These are phyloP conservation scores for Madurella mycetomatis DNA, from an alignment of 2,329 filamentous ascomycete species.

Conservation along the genomic window DNA sequence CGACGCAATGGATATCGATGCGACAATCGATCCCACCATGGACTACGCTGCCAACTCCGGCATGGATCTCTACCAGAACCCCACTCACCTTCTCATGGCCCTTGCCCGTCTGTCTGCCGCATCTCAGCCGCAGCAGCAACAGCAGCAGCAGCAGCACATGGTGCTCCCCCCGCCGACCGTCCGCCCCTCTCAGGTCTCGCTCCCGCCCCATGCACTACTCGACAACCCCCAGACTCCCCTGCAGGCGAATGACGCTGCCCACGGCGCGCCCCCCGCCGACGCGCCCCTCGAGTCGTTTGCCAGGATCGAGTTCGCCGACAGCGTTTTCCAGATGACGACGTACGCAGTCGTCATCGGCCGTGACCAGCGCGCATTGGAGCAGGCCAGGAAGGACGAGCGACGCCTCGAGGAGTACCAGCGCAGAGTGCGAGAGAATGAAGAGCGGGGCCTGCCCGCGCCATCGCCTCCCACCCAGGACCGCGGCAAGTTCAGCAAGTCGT, in stretches of 20 bases:
- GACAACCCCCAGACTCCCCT: slow-evolving; percentile 29
- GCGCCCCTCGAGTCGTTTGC: slow-evolving; percentile 51
- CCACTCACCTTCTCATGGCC: slow-evolving; percentile 39
- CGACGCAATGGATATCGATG: slow-evolving; percentile 12
- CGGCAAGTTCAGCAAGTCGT: slow-evolving; percentile 58
- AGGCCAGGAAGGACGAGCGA: slow-evolving; percentile 50
- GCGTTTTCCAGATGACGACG: slow-evolving; percentile 74
- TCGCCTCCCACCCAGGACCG: slow-evolving; percentile 47
- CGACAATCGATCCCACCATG: slow-evolving; percentile 5
- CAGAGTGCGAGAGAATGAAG: slow-evolving; percentile 43
- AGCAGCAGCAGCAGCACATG: slow-evolving; percentile 6
- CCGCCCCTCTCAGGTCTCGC: slow-evolving; percentile 43
- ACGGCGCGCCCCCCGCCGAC: slow-evolving; percentile 31
- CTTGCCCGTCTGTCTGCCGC: slow-evolving; percentile 31
- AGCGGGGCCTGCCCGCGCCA: slow-evolving; percentile 47
- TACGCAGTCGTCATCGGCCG: slow-evolving; percentile 68
- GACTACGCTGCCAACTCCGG: slow-evolving; percentile 8
- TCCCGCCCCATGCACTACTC: slow-evolving; percentile 35
- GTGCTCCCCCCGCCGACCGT: slow-evolving; percentile 33
- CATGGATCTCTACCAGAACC: slow-evolving; percentile 19
- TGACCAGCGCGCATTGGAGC: slow-evolving; percentile 57
- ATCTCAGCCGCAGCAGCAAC: slow-evolving; percentile 9
- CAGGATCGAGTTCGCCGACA: slow-evolving; percentile 66
- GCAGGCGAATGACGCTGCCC: slow-evolving; percentile 32
- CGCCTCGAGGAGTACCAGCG: slow-evolving; percentile 43